A percentile compares a stretch with the other conserved stretches of the same genome.
These are phyloP conservation scores for Pyrenula aspistea DNA, from an alignment of 495 filamentous ascomycete species.

Conservation along the genomic window DNA sequence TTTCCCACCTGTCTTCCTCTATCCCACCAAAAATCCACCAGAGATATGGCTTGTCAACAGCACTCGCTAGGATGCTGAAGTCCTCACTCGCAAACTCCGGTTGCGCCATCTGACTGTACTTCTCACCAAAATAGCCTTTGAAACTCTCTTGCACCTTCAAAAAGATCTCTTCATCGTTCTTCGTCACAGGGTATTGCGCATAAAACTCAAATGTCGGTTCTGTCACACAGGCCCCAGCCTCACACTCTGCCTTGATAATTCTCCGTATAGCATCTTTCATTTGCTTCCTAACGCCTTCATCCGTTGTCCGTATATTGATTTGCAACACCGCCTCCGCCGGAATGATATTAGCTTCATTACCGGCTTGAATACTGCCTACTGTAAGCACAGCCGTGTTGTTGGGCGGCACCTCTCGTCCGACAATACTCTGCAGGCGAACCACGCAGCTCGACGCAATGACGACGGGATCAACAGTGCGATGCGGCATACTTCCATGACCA, in stretches of 20 bases:
- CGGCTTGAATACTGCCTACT: conserved; percentile 37
- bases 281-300: conserved; percentile 21
- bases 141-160: conserved; percentile 4
- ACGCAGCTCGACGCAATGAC: conserved; percentile 36
- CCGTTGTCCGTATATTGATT: conserved; percentile 33
- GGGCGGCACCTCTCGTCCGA: conserved; percentile 36
- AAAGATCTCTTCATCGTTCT: no score
- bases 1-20: conserved; percentile 31
- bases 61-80: conserved; percentile 41
- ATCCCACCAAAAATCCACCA: conserved; percentile 48
- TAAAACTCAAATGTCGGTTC: no score
- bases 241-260: conserved; percentile 38
- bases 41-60: conserved; percentile 34
- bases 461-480: conserved; percentile 37
- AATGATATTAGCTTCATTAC: conserved; percentile 40
- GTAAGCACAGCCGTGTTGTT: conserved; percentile 37
- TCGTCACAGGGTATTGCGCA: no score
- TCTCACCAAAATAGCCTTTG: neutral
- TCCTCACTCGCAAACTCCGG: conserved; percentile 37
- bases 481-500: conserved; percentile 37
- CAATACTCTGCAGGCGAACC: conserved; percentile 34
- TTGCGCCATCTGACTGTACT: conserved; percentile 10
- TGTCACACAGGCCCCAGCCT: no score
- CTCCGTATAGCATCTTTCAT: conserved; percentile 28
- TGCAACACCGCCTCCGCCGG: conserved; percentile 32